Conservation (phyloP, 1,284 basidiomycete genomes). For the Leccinum variabile region DNA sequence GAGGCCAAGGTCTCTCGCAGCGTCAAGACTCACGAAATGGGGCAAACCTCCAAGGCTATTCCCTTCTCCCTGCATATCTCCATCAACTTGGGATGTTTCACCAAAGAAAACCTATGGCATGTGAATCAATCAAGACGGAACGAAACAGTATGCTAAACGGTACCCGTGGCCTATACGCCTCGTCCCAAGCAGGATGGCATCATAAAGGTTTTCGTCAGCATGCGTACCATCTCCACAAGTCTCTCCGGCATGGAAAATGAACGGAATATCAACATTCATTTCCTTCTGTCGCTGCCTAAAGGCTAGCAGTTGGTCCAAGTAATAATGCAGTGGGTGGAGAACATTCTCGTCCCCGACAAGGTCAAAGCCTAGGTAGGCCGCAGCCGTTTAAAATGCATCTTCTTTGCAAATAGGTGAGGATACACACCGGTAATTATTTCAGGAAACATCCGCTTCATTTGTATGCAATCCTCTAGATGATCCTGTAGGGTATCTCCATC, state of each 20-base stretch:
- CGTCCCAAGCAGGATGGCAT: slow-evolving; percentile 74
- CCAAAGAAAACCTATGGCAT: slow-evolving; percentile 57
- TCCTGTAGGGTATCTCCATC: slow-evolving; percentile 58
- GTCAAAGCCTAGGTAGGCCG: slow-evolving; percentile 60
- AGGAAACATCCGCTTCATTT: slow-evolving; percentile 72
- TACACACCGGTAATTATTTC: slow-evolving; percentile 63
- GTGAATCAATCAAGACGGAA: slow-evolving; percentile 5
- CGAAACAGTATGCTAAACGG: slow-evolving; percentile 11
- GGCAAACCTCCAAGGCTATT: slow-evolving; percentile 71
- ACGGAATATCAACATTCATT: slow-evolving; percentile 66
- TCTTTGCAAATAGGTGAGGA: background rate
- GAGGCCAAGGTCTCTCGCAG: slow-evolving; percentile 2
- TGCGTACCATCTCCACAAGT: slow-evolving; percentile 70
- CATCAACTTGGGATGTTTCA: slow-evolving; percentile 72
- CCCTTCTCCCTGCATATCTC: slow-evolving; percentile 60
- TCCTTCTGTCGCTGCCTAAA: slow-evolving; percentile 61
- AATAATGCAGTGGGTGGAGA: slow-evolving; percentile 61
- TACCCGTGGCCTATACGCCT: slow-evolving; percentile 81
- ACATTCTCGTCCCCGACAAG: slow-evolving; percentile 76
- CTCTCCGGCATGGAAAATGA: slow-evolving; percentile 80
- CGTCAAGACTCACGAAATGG: slow-evolving; percentile 58
- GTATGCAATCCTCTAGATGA: slow-evolving; percentile 73
- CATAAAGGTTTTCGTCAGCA: slow-evolving; percentile 75
- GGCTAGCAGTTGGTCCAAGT: slow-evolving; percentile 58
- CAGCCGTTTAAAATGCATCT: background rate